A percentile compares a stretch with the other conserved stretches of the same genome.
Evolutionary conservation across 1,284 basidiomycete species (phyloP).

Genomic region (Ustilago shanxiensis): DNA sequence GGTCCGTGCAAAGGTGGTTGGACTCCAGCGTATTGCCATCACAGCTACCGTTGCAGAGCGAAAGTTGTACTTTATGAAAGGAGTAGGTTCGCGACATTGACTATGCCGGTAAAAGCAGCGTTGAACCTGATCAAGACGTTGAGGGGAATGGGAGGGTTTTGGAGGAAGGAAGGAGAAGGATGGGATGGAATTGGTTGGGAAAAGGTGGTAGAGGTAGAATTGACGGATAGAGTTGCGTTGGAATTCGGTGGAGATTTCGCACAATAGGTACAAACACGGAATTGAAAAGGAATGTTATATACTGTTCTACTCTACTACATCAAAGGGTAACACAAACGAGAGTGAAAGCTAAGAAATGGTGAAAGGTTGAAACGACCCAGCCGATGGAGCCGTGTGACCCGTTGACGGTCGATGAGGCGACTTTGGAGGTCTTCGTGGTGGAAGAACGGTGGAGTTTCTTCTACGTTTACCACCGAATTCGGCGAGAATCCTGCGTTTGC

Average conservation of each 20-base stretch:
- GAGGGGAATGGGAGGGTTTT: neutral
- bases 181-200: conserved; percentile 29
- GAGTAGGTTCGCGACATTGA: neutral
- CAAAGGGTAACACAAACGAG: neutral
- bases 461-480: neutral
- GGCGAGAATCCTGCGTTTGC: conserved; percentile 5
- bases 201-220: neutral
- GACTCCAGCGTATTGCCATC: conserved; percentile 44
- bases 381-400: neutral
- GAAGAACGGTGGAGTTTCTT: conserved; percentile 4
- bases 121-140: neutral
- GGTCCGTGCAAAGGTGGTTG: conserved; percentile 32
- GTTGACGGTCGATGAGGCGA: conserved; percentile 28
- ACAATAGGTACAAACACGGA: too few relatives aligned
- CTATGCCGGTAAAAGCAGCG: neutral
- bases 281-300: conserved; percentile 5
- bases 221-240: conserved; percentile 41
- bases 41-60: conserved; percentile 35
- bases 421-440: conserved; percentile 25
- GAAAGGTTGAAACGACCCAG: conserved; percentile 8
- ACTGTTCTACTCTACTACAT: neutral
- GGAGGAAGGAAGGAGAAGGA: neutral
- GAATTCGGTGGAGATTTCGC: conserved; percentile 50
- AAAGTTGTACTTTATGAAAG: conserved; percentile 21
- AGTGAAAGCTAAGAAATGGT: neutral